These are phyloP conservation scores for Phytophthora lateralis DNA, from an alignment of 352 stramenopile genomes.

Conservation along the genomic window DNA sequence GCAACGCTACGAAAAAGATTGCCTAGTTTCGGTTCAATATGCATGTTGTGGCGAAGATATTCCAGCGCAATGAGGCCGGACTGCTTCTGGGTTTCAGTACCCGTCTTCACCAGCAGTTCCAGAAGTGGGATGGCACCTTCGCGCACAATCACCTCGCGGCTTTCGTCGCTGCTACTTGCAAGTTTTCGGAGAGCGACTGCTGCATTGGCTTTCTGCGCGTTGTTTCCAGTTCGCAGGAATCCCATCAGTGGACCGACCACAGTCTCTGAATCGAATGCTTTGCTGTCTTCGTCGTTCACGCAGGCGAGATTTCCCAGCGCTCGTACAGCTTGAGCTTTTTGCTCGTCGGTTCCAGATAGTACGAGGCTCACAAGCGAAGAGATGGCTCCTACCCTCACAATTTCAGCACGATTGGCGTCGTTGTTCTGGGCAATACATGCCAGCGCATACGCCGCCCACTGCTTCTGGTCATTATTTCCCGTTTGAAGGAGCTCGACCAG, in stretches of 20 bases:
- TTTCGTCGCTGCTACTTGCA: conserved; percentile 12
- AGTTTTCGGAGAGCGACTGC: conserved; percentile 7
- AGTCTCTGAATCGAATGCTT: neutral
- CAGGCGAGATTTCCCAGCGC: conserved; percentile 9
- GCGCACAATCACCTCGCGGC: conserved; percentile 5
- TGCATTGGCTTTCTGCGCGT: conserved; percentile 10
- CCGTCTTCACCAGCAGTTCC: conserved; percentile 1
- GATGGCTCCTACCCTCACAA: conserved; percentile 16
- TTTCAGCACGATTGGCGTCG: conserved; percentile 1
- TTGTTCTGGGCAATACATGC: conserved; percentile 15
- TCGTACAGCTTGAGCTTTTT: conserved; percentile 8
- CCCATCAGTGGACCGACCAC: conserved; percentile 6
- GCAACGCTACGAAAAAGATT: conserved; percentile 1
- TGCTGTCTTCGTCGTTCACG: neutral
- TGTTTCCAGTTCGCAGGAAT: conserved; percentile 7
- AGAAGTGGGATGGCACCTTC: conserved; percentile 12
- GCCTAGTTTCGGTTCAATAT: neutral
- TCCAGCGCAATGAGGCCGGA: conserved; percentile 3
- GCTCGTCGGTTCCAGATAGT: conserved; percentile 3
- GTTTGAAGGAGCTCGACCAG: conserved; percentile 13
- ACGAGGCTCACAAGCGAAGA: conserved; percentile 7
- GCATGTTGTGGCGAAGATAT: neutral
- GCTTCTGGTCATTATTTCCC: conserved; percentile 8
- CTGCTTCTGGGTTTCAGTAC: conserved; percentile 3
- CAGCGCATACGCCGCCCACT: conserved; percentile 13